Evolutionary conservation across 139 green algal species (phyloP).

Genomic region (Chlamydomonas incerta): DNA sequence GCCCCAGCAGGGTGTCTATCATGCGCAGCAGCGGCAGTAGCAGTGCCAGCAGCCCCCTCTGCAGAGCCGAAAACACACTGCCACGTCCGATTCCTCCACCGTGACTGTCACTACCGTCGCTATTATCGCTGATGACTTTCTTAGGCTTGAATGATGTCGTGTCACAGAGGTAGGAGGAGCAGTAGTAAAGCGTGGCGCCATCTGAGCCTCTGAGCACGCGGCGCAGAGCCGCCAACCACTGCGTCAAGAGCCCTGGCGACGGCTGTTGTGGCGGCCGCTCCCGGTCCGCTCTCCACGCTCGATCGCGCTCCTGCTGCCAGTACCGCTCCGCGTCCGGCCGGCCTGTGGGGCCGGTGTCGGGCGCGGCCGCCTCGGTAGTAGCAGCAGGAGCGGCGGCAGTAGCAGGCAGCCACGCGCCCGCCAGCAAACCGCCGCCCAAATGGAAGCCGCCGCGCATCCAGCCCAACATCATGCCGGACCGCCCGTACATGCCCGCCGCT

Average conservation of each 20-base stretch:
- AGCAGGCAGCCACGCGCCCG: too few relatives aligned
- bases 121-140: not conserved
- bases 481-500: not conserved
- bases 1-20: not conserved
- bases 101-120: not conserved
- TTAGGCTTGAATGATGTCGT: not conserved
- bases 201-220: not conserved
- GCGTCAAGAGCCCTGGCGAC: too few relatives aligned
- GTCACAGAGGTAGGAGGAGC: not conserved
- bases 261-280: too few relatives aligned
- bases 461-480: too few relatives aligned
- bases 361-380: not conserved
- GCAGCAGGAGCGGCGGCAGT: too few relatives aligned
- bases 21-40: not conserved
- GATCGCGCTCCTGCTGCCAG: too few relatives aligned
- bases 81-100: not conserved
- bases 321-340: too few relatives aligned
- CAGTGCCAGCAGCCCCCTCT: too few relatives aligned
- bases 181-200: constrained; percentile 3
- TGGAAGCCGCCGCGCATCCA: not conserved
- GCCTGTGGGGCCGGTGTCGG: too few relatives aligned
- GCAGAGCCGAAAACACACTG: not conserved
- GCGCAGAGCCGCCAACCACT: too few relatives aligned
- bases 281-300: too few relatives aligned
- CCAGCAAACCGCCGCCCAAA: too few relatives aligned